Base-by-base conservation (phyloP, 495 filamentous ascomycete species). In the Lindgomyces ingoldianus region DNA sequence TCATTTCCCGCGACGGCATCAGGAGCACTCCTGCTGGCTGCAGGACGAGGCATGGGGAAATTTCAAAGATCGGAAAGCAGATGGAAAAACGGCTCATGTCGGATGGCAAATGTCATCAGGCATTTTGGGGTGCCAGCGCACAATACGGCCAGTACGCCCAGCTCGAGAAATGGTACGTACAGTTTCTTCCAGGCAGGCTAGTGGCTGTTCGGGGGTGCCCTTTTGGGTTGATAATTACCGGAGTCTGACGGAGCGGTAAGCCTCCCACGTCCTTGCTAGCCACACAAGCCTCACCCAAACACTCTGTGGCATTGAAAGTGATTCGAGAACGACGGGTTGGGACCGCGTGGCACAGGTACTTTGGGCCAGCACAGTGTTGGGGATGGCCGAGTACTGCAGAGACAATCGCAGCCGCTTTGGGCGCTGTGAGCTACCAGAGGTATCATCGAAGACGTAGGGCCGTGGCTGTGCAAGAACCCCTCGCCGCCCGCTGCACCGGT, bases 341-440 rank as follows among this genome's bases (percentile, higher is more conserved):
- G 54, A 59, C 60, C 46, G 59, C 46, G 65, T 68, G 65, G 59
- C 52, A 62, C 59, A 58, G 26, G 25, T 25, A 48, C 45, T 26
- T 41, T 45, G 51, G 51, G 2, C 59, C 25, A n/a, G 19, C 45
- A n/a, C 36, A 11, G 10, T 24, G 24, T 12, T 14, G 22, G 4
- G 19, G 54, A n/a, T 4, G 33, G 42, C 24, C 25, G 8, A 3
- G 44, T 39, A 16, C n/a, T 48, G 47, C 47, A 45, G 27, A 6
- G 66, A 61, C 56, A 62, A 69, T 69, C 66, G 48, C 46, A 54
- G 19, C 61, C 59, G 11, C 22, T 61, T 70, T 39, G 67, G 52
- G 51, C 18, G 30, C 24, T 26, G 27, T 2, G 51, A 19, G 51
- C 48, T 58, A 53, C 60, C 42, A 24, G 60, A 56, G 22, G 49